These are phyloP conservation scores for Gonapodya prolifera DNA, from an alignment of 192 early-diverging fungal species.

Conservation along the genomic window DNA sequence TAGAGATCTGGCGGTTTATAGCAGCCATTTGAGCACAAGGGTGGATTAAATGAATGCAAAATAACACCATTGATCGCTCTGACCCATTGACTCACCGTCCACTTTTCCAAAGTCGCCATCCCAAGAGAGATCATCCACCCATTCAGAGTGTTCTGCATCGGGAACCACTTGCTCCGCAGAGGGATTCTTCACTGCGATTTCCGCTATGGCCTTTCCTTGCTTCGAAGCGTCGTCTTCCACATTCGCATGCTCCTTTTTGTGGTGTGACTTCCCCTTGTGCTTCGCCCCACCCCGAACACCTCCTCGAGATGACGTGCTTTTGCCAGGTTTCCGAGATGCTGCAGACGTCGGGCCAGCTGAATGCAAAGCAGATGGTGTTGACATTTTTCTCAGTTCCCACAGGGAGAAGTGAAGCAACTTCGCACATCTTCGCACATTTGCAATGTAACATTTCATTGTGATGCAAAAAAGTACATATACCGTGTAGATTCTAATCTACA, in stretches of 20 bases:
- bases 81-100: neutral
- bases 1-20: neutral
- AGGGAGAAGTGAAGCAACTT: too few species aligned
- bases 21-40: neutral
- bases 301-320: neutral
- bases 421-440: too few species aligned
- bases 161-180: neutral
- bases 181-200: neutral
- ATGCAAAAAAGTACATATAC: too few species aligned
- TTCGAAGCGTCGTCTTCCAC: neutral
- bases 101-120: neutral
- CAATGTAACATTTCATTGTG: too few species aligned
- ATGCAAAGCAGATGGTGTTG: neutral
- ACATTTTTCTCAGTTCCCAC: too few species aligned
- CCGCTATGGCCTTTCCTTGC: neutral
- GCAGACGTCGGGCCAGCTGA: neutral
- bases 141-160: neutral
- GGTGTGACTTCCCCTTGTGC: neutral
- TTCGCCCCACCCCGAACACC: neutral
- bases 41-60: neutral
- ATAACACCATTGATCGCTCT: neutral
- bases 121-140: neutral
- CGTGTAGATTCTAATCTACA: too few species aligned
- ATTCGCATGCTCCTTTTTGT: neutral
- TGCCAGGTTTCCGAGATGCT: neutral